phyloP scores from a whole-genome alignment of 176 grass and related monocot species.

The Aegilops speltoides region DNA sequence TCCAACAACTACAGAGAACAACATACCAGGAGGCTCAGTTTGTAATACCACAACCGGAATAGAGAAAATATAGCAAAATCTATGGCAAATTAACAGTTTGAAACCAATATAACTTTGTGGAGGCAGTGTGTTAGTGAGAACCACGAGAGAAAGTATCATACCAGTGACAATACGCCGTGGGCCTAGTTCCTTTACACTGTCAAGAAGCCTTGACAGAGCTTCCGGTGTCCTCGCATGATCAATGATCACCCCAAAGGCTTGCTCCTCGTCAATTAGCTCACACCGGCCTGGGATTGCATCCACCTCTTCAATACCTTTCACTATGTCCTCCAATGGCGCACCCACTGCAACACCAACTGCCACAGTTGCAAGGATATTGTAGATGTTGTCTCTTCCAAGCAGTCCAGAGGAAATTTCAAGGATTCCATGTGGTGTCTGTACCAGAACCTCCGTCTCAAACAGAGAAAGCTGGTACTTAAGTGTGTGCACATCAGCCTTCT shows the following conservation, averaged over 20 bases:
- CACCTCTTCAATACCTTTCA: conserved; percentile 93
- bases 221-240: conserved; percentile 81
- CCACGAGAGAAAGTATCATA: conserved; percentile 31
- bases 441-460: conserved; percentile 91
- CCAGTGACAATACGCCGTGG: conserved; percentile 85
- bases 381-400: conserved; percentile 83
- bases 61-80: neutral
- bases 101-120: neutral
- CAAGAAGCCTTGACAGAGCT: conserved; percentile 74
- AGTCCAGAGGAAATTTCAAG: conserved; percentile 95
- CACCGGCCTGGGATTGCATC: conserved; percentile 91
- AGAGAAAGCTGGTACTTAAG: conserved; percentile 89
- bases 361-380: conserved; percentile 91
- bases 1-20: conserved; percentile 77
- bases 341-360: conserved; percentile 91
- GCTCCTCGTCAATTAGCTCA: conserved; percentile 96
- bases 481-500: conserved; percentile 86
- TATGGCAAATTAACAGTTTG: neutral
- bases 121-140: conserved; percentile 14
- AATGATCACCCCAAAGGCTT: conserved; percentile 90
- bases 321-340: conserved; percentile 84
- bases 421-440: conserved; percentile 91
- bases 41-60: neutral
- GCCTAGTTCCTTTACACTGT: conserved; percentile 72
- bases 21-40: conserved; percentile 26